phyloP scores from a whole-genome alignment of 768 basidiomycete genomes.

The Inosperma sp. region DNA sequence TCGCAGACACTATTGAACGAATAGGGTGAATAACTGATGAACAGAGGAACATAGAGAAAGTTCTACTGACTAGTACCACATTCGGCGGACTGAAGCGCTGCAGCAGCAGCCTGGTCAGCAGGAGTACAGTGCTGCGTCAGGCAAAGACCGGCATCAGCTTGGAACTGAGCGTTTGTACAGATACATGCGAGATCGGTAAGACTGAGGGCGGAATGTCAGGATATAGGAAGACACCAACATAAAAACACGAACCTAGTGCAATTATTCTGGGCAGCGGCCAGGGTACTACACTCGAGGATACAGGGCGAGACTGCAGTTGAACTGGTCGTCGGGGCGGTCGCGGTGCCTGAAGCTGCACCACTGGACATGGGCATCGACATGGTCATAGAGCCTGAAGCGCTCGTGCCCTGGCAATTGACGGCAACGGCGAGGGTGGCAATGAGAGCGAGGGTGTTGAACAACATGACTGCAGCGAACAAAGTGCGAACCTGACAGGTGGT shows the following conservation, averaged over 20 bases:
- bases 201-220: not conserved
- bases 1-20: not conserved
- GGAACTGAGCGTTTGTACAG: slow-evolving; percentile 17
- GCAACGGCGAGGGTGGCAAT: slow-evolving; percentile 12
- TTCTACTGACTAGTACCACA: not conserved
- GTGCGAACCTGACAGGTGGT: slow-evolving; percentile 17
- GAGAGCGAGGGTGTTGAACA: not conserved
- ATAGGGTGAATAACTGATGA: not conserved
- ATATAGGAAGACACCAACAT: not conserved
- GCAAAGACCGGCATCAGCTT: slow-evolving; percentile 16
- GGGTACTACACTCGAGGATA: not conserved
- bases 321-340: not conserved
- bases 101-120: slow-evolving; percentile 11
- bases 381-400: not conserved
- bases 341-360: not conserved
- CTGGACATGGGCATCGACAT: not conserved
- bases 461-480: slow-evolving; percentile 12
- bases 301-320: not conserved
- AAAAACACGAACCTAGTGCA: not conserved
- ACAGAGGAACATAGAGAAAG: not conserved
- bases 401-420: slow-evolving; percentile 11
- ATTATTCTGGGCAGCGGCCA: not conserved
- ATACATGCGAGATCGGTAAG: slow-evolving; percentile 16
- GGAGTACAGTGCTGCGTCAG: slow-evolving; percentile 12
- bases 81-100: slow-evolving; percentile 9